phyloP scores from a whole-genome alignment of 805 yeast species.

The Barnettozyma siamensis region DNA sequence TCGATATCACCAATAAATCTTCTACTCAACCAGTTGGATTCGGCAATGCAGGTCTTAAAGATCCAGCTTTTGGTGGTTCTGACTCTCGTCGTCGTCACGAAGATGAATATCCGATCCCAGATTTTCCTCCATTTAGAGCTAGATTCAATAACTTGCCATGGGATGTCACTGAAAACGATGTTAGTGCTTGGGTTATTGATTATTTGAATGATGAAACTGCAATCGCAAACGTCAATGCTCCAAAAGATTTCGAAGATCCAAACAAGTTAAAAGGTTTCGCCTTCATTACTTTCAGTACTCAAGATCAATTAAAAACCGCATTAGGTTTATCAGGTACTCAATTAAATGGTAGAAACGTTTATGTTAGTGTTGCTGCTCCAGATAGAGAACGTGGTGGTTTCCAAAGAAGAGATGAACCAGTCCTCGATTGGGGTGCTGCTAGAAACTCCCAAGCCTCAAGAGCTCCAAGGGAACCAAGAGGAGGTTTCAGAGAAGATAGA shows the following conservation, averaged over 20 bases:
- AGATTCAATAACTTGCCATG: constrained; percentile 81
- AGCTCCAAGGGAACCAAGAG: constrained; percentile 32
- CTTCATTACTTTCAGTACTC: constrained; percentile 74
- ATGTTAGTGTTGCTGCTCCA: constrained; percentile 79
- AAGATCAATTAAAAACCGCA: constrained; percentile 71
- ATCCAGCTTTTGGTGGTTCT: constrained; percentile 35
- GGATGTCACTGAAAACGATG: constrained; percentile 63
- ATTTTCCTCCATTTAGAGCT: constrained; percentile 89
- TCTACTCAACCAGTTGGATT: constrained; percentile 24
- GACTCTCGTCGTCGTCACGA: constrained; percentile 41
- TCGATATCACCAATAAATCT: constrained; percentile 39
- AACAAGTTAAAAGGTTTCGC: constrained; percentile 83
- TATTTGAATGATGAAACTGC: constrained; percentile 45
- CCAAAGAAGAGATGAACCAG: constrained; percentile 33
- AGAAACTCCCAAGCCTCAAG: constrained; percentile 23
- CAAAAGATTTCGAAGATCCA: constrained; percentile 53
- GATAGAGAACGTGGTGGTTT: constrained; percentile 36
- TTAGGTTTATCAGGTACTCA: constrained; percentile 64
- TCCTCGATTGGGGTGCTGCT: constrained; percentile 46
- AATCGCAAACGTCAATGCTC: constrained; percentile 63
- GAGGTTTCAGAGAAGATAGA: too few species aligned
- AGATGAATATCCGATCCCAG: constrained; percentile 81
- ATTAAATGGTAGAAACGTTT: constrained; percentile 64
- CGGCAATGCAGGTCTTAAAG: constrained; percentile 30
- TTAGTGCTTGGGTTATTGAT: constrained; percentile 56